phyloP scores from a whole-genome alignment of 1,284 basidiomycete genomes.

The Mycosarcoma mackinlayi region DNA sequence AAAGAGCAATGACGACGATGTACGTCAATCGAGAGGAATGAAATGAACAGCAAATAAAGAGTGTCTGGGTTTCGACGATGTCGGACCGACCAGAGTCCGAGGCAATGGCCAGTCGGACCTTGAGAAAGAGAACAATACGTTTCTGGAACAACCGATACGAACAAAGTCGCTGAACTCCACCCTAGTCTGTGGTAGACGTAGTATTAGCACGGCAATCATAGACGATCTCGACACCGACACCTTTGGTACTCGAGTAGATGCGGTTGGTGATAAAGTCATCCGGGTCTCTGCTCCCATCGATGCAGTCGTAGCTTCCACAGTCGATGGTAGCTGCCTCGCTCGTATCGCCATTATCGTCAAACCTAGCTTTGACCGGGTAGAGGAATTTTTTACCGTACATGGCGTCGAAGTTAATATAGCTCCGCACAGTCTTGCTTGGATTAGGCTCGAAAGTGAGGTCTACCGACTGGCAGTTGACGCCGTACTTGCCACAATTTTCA shows the following conservation, averaged over 20 bases:
- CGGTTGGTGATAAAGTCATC: conserved; percentile 36
- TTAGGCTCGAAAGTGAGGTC: conserved; percentile 38
- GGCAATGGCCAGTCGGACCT: too few species aligned
- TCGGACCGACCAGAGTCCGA: conserved; percentile 16
- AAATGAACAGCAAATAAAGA: conserved; percentile 2
- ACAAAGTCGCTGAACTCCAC: too few species aligned
- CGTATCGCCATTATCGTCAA: conserved; percentile 26
- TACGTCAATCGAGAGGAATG: too few species aligned
- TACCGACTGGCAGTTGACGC: conserved; percentile 30
- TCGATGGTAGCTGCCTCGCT: conserved; percentile 15
- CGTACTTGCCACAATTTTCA: conserved; percentile 33
- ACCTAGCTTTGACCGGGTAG: conserved; percentile 34
- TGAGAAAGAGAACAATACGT: too few species aligned
- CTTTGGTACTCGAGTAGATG: conserved; percentile 28
- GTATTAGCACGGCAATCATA: conserved; percentile 36
- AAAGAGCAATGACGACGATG: too few species aligned
- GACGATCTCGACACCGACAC: conserved; percentile 31
- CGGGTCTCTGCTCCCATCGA: conserved; percentile 31
- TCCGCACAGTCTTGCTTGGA: conserved; percentile 24
- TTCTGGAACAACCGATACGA: too few species aligned
- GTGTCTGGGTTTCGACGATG: too few species aligned
- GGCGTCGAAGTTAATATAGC: conserved; percentile 36
- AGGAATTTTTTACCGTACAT: conserved; percentile 35
- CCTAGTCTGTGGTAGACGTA: conserved; percentile 16
- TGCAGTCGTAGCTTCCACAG: conserved; percentile 17